Percentiles rank a stretch among this genome's conserved stretches.
phyloP scores from a whole-genome alignment of 495 filamentous ascomycete genomes.

The Xylaria palmicola region DNA sequence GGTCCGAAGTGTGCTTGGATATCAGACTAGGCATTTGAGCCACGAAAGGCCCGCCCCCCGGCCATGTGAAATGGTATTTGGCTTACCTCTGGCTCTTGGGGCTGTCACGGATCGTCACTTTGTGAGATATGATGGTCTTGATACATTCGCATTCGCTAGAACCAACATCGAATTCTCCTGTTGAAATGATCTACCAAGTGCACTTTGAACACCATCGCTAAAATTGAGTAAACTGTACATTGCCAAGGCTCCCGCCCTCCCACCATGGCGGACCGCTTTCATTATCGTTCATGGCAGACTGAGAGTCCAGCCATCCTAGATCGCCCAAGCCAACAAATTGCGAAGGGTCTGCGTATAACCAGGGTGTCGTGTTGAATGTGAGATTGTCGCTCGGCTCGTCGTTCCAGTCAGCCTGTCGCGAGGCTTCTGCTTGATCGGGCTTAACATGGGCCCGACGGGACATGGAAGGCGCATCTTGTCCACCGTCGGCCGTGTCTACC shows the following conservation, averaged over 20 bases:
- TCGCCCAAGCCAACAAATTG: constrained; percentile 44
- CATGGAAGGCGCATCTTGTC: constrained; percentile 42
- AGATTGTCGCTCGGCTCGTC: constrained; percentile 44
- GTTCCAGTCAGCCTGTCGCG: constrained; percentile 29
- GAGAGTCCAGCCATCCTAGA: constrained; percentile 37
- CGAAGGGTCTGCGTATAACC: constrained; percentile 46
- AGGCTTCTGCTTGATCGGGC: constrained; percentile 17
- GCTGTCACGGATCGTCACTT: too few species aligned
- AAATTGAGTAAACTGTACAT: constrained; percentile 20
- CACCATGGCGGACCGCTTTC: constrained; percentile 45
- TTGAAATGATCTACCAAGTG: too few species aligned
- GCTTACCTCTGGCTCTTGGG: too few species aligned
- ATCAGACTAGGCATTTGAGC: background rate
- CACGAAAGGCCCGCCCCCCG: background rate
- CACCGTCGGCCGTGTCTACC: constrained; percentile 45
- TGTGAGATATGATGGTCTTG: background rate
- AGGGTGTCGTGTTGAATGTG: constrained; percentile 45
- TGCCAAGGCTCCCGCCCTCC: constrained; percentile 44
- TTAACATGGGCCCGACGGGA: constrained; percentile 25
- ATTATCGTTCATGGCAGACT: constrained; percentile 34
- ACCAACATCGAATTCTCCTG: background rate
- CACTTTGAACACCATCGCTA: constrained; percentile 10
- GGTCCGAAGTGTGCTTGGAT: background rate
- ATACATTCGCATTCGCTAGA: background rate
- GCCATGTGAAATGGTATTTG: too few species aligned